Percentiles rank a stretch among this genome's conserved stretches.
phyloP scores from a whole-genome alignment of 2,329 filamentous ascomycete species.

The Fusarium multiceps region DNA sequence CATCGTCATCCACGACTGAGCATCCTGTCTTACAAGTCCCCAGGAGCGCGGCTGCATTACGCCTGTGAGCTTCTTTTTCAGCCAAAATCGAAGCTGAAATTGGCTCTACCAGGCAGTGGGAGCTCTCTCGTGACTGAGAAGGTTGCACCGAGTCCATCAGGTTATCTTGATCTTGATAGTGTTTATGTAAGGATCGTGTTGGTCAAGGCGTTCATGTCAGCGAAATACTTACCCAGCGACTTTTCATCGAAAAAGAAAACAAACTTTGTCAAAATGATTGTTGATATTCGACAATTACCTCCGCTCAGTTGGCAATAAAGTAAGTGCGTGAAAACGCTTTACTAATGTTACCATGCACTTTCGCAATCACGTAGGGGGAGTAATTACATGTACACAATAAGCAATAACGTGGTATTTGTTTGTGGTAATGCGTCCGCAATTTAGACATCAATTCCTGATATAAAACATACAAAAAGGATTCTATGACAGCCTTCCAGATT shows the following conservation, averaged over 20 bases:
- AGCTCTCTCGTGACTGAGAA: slow-evolving; percentile 57
- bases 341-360: background rate
- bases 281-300: background rate
- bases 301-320: background rate
- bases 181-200: slow-evolving; percentile 6
- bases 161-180: background rate
- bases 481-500: slow-evolving; percentile 20
- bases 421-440: slow-evolving; percentile 22
- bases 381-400: background rate
- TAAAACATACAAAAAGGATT: slow-evolving; percentile 41
- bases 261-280: background rate
- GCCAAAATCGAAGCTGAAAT: slow-evolving; percentile 58
- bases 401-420: slow-evolving; percentile 9
- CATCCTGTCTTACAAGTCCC: slow-evolving; percentile 58
- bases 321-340: background rate
- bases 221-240: background rate
- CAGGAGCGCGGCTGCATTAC: slow-evolving; percentile 46
- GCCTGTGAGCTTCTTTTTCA: slow-evolving; percentile 52
- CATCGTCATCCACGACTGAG: slow-evolving; percentile 59
- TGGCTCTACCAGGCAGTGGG: slow-evolving; percentile 57
- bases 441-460: slow-evolving; percentile 30
- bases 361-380: background rate
- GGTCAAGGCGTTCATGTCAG: background rate
- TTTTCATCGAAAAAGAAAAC: background rate
- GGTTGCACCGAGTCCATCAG: slow-evolving; percentile 3